Base-by-base conservation (phyloP, 208 protist genomes). In the Acanthamoeba castellanii region DNA sequence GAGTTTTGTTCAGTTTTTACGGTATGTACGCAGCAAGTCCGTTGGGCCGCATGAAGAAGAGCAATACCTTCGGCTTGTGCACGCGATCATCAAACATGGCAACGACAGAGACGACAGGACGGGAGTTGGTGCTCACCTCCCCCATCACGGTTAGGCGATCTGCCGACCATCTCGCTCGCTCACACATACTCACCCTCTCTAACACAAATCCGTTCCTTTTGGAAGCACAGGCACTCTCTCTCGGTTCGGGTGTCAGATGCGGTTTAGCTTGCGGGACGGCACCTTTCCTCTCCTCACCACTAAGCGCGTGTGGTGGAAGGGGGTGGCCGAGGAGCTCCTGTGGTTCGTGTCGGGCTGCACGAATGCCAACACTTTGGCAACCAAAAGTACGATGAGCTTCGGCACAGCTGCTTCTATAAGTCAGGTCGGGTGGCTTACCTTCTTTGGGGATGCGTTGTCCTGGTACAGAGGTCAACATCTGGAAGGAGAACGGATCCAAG, bases 241-340 rank as follows among this genome's bases (percentile, higher is more conserved):
- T 88, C 84, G 99, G 81, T 99, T 99, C 96, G 99, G 99, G 8
- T 98, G 98, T 20, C 98, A 99, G 95, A 99, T 99, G 99, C 98
- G 99, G 47, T 99, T 99, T 97, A 97, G 96, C 74, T 97, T 99
- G 50, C 97, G 99, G 22, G 96, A 99, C 92, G 98, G 98, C 88
- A 87, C 70, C 27, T 98, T 99, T 76, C 99, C 99, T 45, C 97
- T 99, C 50, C 97, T 99, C 37, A 99, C 99, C 37, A 99, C 99
- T 30, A 99, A 99, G 97, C 97, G 99, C 18, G 99, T 99, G 0
- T 99, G 99, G 96, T 99, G 99, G 99, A 97, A 98, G 22, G 99
- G 99, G 32, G 99, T 99, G 45, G 98, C 98, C 72, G 98, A 99
- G 97, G 99, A 99, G 97, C 97, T 99, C 13, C 96, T 99, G 4